Conservation (phyloP, 2,329 filamentous ascomycete genomes). For the Talaromyces funiculosus region DNA sequence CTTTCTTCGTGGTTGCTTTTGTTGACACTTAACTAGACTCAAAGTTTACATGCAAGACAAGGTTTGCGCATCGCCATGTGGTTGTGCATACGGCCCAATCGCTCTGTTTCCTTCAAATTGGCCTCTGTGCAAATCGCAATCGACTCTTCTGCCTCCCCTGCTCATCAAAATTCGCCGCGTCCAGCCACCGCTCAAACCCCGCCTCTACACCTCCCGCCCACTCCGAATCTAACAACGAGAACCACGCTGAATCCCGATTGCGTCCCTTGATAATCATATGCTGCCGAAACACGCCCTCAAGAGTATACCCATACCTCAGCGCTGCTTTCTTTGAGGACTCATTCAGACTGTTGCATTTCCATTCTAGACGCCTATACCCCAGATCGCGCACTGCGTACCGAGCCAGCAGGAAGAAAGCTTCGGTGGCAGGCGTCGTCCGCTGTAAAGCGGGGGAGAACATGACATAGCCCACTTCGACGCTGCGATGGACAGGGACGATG, state of each 20-base stretch:
- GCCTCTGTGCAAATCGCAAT: not conserved
- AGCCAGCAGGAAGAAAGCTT: slow-evolving; percentile 52
- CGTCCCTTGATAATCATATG: slow-evolving; percentile 55
- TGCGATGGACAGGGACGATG: slow-evolving; percentile 44
- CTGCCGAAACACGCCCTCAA: slow-evolving; percentile 56
- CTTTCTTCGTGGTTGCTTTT: not conserved
- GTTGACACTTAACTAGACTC: no score
- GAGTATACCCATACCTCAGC: slow-evolving; percentile 51
- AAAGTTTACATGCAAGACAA: not conserved
- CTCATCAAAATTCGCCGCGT: slow-evolving; percentile 50
- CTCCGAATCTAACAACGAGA: slow-evolving; percentile 54
- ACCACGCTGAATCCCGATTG: slow-evolving; percentile 56
- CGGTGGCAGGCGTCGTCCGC: slow-evolving; percentile 52
- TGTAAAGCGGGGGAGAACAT: slow-evolving; percentile 48
- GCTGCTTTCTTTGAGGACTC: slow-evolving; percentile 50
- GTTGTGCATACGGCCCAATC: not conserved
- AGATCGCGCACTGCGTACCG: slow-evolving; percentile 49
- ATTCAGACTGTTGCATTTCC: slow-evolving; percentile 58
- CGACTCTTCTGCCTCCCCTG: slow-evolving; percentile 46
- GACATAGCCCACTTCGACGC: slow-evolving; percentile 54
- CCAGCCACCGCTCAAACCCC: slow-evolving; percentile 52
- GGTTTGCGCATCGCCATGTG: not conserved
- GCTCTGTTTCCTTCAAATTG: not conserved
- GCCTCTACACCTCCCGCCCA: slow-evolving; percentile 52
- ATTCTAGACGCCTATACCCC: slow-evolving; percentile 54